Conservation (phyloP, 768 basidiomycete species). For the Suillus brevipes region DNA sequence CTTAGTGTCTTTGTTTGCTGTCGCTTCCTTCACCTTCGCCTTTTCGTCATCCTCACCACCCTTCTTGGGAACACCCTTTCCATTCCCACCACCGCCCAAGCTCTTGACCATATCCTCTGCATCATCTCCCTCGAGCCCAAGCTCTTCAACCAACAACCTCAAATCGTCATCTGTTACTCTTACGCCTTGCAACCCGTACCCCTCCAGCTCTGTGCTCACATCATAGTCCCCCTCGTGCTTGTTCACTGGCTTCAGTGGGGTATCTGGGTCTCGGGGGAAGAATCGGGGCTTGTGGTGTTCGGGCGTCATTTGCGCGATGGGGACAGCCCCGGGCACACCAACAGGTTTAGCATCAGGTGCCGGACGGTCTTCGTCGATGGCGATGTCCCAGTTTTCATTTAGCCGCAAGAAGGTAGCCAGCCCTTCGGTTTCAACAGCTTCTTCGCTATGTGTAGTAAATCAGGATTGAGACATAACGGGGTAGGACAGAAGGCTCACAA, state of each 20-base stretch:
- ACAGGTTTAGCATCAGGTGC: slow-evolving; percentile 58
- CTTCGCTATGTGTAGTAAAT: slow-evolving; percentile 55
- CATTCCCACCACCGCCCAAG: slow-evolving; percentile 37
- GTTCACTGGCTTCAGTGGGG: slow-evolving; percentile 57
- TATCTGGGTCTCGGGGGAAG: slow-evolving; percentile 43
- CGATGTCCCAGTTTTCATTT: slow-evolving; percentile 65
- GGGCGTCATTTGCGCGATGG: slow-evolving; percentile 80
- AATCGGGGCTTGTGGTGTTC: slow-evolving; percentile 63
- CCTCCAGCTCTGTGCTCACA: slow-evolving; percentile 64
- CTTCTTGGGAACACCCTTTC: slow-evolving; percentile 14
- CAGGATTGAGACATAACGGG: slow-evolving; percentile 8
- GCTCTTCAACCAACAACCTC: slow-evolving; percentile 64
- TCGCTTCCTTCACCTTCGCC: slow-evolving; percentile 10
- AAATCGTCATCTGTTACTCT: slow-evolving; percentile 78
- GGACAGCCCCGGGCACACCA: slow-evolving; percentile 78
- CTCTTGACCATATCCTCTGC: slow-evolving; percentile 74
- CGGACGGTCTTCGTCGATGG: slow-evolving; percentile 60
- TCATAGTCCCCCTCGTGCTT: slow-evolving; percentile 61
- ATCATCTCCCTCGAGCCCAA: slow-evolving; percentile 77
- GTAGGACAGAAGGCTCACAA: slow-evolving; percentile 52
- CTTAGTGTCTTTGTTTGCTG: background rate
- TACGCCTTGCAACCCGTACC: slow-evolving; percentile 74
- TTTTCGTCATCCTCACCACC: slow-evolving; percentile 13
- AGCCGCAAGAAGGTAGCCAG: slow-evolving; percentile 70
- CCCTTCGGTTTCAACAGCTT: slow-evolving; percentile 79